Percentiles rank a stretch among this genome's conserved stretches.
These are phyloP conservation scores for Rhynchospora tenuis DNA, from an alignment of 176 grass and related monocot species.

Conservation along the genomic window DNA sequence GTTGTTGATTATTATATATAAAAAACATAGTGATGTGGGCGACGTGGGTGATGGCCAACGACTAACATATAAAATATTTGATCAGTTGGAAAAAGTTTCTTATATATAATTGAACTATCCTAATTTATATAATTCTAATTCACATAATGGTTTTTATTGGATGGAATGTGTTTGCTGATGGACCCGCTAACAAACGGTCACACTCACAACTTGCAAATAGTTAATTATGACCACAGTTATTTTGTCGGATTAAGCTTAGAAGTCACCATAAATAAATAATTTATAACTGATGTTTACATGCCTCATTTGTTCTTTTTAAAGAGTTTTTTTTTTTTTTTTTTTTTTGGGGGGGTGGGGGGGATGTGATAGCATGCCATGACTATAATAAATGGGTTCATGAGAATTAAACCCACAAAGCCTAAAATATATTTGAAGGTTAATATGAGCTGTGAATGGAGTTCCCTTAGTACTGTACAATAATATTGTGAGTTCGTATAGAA, in stretches of 20 bases:
- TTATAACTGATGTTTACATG: neutral
- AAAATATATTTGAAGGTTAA: neutral
- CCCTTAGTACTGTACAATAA: neutral
- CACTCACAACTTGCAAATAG: neutral
- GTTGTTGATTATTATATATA: neutral
- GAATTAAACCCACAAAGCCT: neutral
- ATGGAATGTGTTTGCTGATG: neutral
- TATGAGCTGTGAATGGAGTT: neutral
- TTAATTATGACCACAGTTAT: neutral
- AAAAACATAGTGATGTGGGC: neutral
- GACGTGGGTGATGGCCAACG: conserved; percentile 12
- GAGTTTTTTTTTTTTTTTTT: neutral
- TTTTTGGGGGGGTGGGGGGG: no score
- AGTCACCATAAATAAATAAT: neutral
- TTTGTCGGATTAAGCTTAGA: neutral
- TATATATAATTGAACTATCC: neutral
- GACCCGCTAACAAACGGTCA: neutral
- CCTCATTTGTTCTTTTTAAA: neutral
- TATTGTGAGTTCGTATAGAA: neutral
- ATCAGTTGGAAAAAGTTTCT: neutral
- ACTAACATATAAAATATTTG: conserved; percentile 10
- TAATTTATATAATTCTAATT: neutral
- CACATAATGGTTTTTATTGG: neutral
- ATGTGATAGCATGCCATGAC: neutral
- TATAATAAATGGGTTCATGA: neutral